Conservation (phyloP, 176 grass and related monocot species). For the Carex cristatella region DNA sequence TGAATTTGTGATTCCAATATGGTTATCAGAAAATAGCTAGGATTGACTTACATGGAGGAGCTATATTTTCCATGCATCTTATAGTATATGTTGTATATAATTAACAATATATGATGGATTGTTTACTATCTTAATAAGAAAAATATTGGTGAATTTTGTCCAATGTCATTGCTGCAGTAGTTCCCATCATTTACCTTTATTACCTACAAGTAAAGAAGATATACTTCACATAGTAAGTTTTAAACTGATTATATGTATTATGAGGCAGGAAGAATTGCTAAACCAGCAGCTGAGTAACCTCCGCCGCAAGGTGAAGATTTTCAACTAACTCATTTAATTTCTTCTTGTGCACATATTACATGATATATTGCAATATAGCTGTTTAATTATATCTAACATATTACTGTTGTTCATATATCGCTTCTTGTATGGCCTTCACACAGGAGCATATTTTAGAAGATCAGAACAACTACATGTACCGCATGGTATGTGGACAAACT, state of each 20-base stretch:
- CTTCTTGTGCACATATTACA: neutral
- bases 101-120: no score
- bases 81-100: no score
- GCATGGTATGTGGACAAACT: neutral
- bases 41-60: neutral
- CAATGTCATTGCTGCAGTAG: neutral
- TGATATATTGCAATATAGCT: neutral
- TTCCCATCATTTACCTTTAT: neutral
- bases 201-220: neutral
- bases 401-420: neutral
- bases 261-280: slow-evolving; percentile 43
- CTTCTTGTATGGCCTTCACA: neutral
- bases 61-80: neutral
- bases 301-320: slow-evolving; percentile 36
- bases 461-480: slow-evolving; percentile 36
- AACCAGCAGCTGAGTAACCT: slow-evolving; percentile 48
- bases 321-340: neutral
- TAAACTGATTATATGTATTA: neutral
- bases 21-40: neutral
- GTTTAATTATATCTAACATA: neutral
- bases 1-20: neutral
- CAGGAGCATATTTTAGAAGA: slow-evolving; percentile 37
- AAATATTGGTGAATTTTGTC: neutral
- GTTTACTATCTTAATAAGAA: no score
- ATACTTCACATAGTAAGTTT: neutral